Evolutionary conservation across 140 eudicot genomes (phyloP), one percentile per base, ranked within the genome.

Genomic region (Stevia rebaudiana): DNA sequence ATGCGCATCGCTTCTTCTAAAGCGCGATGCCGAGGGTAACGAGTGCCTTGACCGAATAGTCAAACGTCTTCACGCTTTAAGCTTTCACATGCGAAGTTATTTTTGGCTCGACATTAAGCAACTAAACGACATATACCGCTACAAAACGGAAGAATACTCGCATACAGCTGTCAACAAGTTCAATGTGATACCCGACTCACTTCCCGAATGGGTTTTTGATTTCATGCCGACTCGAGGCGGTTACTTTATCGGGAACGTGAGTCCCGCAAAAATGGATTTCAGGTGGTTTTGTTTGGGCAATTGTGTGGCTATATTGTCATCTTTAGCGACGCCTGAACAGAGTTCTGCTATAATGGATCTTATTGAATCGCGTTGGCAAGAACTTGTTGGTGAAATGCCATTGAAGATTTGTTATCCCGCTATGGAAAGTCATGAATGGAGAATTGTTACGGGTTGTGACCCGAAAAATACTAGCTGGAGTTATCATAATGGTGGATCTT

Each of bases 211-310:
- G 96, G 90, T 88, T 23, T 88, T 88, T 24, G 96, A 88, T 63
- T 88, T 88, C 80, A 85, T 88, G 95, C 96, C 96, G 19, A 76
- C 61, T 9, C 83, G 83, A 21, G 96, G 96, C 0, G 96, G 96
- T 11, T 88, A 88, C 79, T 88, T 88, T 53, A 83, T 85, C 5
- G 96, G 96, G 44, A 85, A 88, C 56, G 90, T 88, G 46, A 85
- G 96, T 61, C 96, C 95, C 10, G 90, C 96, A 2, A 78, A 69
- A 19, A 88, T 88, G 96, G 96, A 88, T 72, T 85, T 88, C 62
- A 77, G 96, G 17, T 88, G 96, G 96, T 88, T 88, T 79, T 88
- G 96, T 69, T 68, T 88, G 75, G 96, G 96, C 0, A 88, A 88
- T 23, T 88, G 96, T 61, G 80, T 88, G 5, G 94, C 96, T 17